Conservation (phyloP, 2,329 filamentous ascomycete genomes). For the Aspergillus sp. region DNA sequence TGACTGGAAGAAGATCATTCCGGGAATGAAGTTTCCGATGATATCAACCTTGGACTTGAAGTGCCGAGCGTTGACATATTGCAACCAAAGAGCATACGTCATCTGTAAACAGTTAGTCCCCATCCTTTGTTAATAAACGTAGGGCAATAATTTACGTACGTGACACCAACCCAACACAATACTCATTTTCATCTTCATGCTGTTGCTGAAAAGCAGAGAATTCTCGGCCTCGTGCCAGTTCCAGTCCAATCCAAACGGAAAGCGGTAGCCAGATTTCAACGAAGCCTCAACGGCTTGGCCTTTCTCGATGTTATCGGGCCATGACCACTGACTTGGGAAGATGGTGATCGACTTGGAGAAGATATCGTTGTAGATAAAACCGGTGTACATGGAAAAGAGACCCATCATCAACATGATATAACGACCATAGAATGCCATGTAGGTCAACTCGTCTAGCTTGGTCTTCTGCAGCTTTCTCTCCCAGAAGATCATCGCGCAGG, state of each 20-base stretch:
- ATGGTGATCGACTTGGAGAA: conserved; percentile 91
- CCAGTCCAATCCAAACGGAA: conserved; percentile 93
- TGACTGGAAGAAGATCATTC: conserved; percentile 99
- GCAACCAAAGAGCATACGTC: conserved; percentile 94
- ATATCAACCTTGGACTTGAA: conserved; percentile 95
- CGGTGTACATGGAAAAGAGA: conserved; percentile 93
- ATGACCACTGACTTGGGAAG: conserved; percentile 88
- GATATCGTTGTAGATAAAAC: conserved; percentile 93
- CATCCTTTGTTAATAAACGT: neutral
- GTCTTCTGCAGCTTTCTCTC: conserved; percentile 76
- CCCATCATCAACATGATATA: conserved; percentile 99
- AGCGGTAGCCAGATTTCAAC: conserved; percentile 72
- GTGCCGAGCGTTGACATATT: conserved; percentile 87
- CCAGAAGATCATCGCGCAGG: conserved; percentile 91
- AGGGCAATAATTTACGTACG: conserved; percentile 30
- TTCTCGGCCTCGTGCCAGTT: conserved; percentile 97
- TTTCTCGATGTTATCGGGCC: conserved; percentile 63
- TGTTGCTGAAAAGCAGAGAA: conserved; percentile 92
- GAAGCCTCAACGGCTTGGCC: conserved; percentile 61
- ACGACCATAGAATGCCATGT: conserved; percentile 97
- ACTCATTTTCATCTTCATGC: conserved; percentile 99
- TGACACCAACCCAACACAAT: conserved; percentile 95
- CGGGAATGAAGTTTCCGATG: conserved; percentile 94
- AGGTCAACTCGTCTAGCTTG: conserved; percentile 95
- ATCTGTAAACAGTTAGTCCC: conserved; percentile 48